Evolutionary conservation across 2,329 filamentous ascomycete genomes (phyloP).

Genomic region (Alternaria brassicicola): DNA sequence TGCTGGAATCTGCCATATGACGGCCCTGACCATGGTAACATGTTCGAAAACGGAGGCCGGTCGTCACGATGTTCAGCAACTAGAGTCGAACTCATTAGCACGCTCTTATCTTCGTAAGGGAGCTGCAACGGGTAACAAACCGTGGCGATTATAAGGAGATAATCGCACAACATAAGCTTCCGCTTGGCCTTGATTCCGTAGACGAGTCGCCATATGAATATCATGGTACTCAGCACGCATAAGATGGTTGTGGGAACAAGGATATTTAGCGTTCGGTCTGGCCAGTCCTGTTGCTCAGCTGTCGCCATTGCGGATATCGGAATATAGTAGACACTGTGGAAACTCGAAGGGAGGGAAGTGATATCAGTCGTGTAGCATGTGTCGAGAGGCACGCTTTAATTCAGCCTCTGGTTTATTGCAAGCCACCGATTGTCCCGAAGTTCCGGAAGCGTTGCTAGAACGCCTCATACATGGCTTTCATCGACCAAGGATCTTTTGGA

Average conservation of each 20-base stretch:
- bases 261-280: slow-evolving; percentile 25
- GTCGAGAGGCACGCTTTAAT: not conserved
- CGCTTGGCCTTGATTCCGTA: slow-evolving; percentile 26
- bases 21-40: slow-evolving; percentile 25
- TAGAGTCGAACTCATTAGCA: slow-evolving; percentile 9
- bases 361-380: not conserved
- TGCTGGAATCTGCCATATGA: slow-evolving; percentile 32
- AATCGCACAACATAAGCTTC: slow-evolving; percentile 32
- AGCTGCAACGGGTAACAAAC: slow-evolving; percentile 13
- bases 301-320: not conserved
- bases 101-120: too few species aligned
- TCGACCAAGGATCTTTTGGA: not conserved
- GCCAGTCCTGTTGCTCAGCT: slow-evolving; percentile 15
- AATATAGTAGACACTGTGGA: not conserved
- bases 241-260: slow-evolving; percentile 21
- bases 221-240: slow-evolving; percentile 19
- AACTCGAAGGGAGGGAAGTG: not conserved
- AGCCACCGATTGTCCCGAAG: not conserved
- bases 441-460: not conserved
- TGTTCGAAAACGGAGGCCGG: slow-evolving; percentile 23
- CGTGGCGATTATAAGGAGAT: slow-evolving; percentile 27
- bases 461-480: not conserved
- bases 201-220: slow-evolving; percentile 30
- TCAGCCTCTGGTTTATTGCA: not conserved
- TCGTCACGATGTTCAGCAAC: slow-evolving; percentile 24